Evolutionary conservation across 352 stramenopile species (phyloP), one percentile per base, ranked within the genome.

Genomic region (Pseudoperonospora humuli): DNA sequence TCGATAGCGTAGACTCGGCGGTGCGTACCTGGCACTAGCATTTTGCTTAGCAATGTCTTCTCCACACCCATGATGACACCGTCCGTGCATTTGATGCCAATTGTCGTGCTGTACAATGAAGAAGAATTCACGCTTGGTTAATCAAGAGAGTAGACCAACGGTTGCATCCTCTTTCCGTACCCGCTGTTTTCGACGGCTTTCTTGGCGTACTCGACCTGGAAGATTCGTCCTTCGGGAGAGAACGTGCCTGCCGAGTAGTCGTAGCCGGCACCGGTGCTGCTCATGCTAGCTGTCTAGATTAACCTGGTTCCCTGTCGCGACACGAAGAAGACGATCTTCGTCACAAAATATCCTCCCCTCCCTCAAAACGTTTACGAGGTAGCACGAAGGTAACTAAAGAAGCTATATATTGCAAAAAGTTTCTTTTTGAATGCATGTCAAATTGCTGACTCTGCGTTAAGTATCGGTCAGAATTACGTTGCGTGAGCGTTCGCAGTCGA

Each of bases 151-250:
- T 33, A 52, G 23, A 11, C 7, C 2, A 24, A 14, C 7, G n/a
- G 17, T 14, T 31, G n/a, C n/a, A n/a, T 11, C 17, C 2, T 41
- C 0, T 18, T 11, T 20, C 31, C 57, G 24, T 61, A 93, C 80
- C 84, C 84, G 54, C 87, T 96, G 79, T 98, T 98, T 61, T 98
- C 96, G 36, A 98, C 95, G 14, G 96, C 95, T 61, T 98, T 98
- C 59, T 87, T 93, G 39, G 96, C 96, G 53, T 99, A 99, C 60
- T 99, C 96, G 35, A 98, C 90, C 76, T 99, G 96, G 64, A 99
- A 99, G 57, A 99, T 97, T 36, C 95, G 93, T 27, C 96, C 96
- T 62, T 99, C 96, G 17, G 95, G 95, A 43, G 88, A 98, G 73
- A 98, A 99, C 40, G 95, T 98, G 18, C 78, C 80, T 43, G 75